Evolutionary conservation across 345 rosid species (phyloP).

Genomic region (Excoecaria agallocha): DNA sequence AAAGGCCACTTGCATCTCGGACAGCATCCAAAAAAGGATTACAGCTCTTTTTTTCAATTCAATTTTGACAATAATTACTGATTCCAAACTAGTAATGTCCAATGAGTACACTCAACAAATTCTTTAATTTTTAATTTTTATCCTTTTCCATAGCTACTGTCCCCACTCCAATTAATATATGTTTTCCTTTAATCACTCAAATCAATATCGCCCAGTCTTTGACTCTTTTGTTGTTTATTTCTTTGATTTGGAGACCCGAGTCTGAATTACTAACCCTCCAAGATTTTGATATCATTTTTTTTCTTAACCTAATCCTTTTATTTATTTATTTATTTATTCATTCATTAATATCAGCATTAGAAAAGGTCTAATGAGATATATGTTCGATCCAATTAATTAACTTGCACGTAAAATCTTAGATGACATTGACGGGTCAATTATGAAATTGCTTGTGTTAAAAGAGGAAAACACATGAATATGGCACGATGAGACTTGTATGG

Average conservation of each 20-base stretch:
- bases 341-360: too few relatives aligned
- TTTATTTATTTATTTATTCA: too few relatives aligned
- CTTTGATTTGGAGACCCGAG: conserved; percentile 2
- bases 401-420: neutral
- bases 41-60: neutral
- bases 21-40: neutral
- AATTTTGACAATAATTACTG: conserved; percentile 8
- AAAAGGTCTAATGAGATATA: too few relatives aligned
- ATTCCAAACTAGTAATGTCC: conserved; percentile 1
- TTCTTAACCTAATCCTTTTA: neutral
- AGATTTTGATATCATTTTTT: neutral
- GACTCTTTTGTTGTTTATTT: conserved; percentile 4
- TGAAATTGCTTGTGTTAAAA: conserved; percentile 3
- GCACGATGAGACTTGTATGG: neutral
- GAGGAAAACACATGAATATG: neutral
- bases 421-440: conserved; percentile 1
- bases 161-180: conserved; percentile 6
- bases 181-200: conserved; percentile 2
- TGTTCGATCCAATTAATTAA: neutral
- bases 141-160: neutral
- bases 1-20: too few relatives aligned
- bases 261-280: neutral
- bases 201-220: neutral
- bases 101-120: conserved; percentile 28
- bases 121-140: neutral